Base-by-base conservation (phyloP, 179 eudicot genomes). In the Gypsophila paniculata region DNA sequence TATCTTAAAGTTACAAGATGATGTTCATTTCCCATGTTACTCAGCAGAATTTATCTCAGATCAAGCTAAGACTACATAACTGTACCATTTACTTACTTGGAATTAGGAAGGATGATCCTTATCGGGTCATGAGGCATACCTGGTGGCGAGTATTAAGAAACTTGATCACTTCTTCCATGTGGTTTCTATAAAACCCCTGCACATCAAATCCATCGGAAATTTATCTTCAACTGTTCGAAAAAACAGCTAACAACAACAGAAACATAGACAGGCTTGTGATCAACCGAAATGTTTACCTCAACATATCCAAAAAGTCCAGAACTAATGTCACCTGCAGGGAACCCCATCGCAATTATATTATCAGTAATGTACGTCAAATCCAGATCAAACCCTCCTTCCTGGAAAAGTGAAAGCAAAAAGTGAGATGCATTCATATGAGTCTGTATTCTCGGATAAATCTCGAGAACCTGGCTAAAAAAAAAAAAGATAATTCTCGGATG, bases 321-420 rank as follows among this genome's bases (percentile, higher is more conserved):
- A 72, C 98, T 93, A 69, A 89, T 77, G 82, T 93, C 98, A 73
- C 98, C 98, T 75, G 97, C 98, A 70, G 98, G 98, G 76, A 93
- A 93, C n/a, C 98, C 98, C 98, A 93, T 93, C 62, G 98, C 98
- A 63, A 93, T 87, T 38, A 93, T 79, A 76, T 89, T 93, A 80
- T 91, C 97, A 51, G 97, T 93, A 25, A 93, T 91, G 72, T 93
- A 93, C 23, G 96, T 86, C 93, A 93, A 79, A 80, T 93, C 98
- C 78, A 93, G 85, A 82, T 93, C 98, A 81, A 91, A 93, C 68
- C 85, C 98, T 75, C 90, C 97, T 83, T 88, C 97, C 97, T 91
- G 87, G 54, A 80, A 66, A 54, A 29, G 21, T 54, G 63, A 17
- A 13, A 42, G 21, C 38, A 54, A 60, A 42, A 14, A 61, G 49